Evolutionary conservation across 805 yeast species (phyloP), one percentile per base, ranked within the genome.

Genomic region (Metschnikowia anglica): DNA sequence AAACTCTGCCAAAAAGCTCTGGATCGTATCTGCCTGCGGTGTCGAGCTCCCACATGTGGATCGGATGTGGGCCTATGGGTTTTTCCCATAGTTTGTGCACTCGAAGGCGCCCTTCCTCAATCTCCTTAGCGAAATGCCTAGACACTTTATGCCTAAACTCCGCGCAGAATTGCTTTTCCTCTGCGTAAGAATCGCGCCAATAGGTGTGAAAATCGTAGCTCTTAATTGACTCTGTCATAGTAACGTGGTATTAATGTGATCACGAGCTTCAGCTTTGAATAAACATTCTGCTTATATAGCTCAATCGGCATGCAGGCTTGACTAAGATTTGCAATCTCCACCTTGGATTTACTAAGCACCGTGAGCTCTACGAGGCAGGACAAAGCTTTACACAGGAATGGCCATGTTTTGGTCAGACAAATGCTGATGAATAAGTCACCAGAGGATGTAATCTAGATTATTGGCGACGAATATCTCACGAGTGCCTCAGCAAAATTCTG

Each of bases 11-110:
- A 48, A 77, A 77, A 6, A 72, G 51, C 23, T 65, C 75, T 0
- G 80, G 75, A 25, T 53, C 48, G 33, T 40, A 37, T 17, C 37
- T 44, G n/a, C 49, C 51, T 7, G 62, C 70, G 24, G 65, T 60
- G 57, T 79, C 84, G 20, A 73, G 51, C 52, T 79, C 83, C 66
- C 77, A 79, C 83, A 79, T 79, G 28, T 67, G 72, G 23, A 72
- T 60, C 0, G 83, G 80, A 49, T 79, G 83, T 2, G 85, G 84
- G 0, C 85, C 85, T 21, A 79, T 54, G 19, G 79, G 74, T 32
- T 60, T 58, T 28, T 72, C 73, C 69, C 75, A 74, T 23, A 74
- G 60, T 44, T 68, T 68, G 58, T 68, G 66, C 3, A 76, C 66
- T 41, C 77, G 52, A 9, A 75, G 61, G 17, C 61, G 56, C 1